Percentiles rank a stretch among this genome's conserved stretches.
These are phyloP conservation scores for Bauhinia variegata DNA, from an alignment of 306 rosid species.

Conservation along the genomic window DNA sequence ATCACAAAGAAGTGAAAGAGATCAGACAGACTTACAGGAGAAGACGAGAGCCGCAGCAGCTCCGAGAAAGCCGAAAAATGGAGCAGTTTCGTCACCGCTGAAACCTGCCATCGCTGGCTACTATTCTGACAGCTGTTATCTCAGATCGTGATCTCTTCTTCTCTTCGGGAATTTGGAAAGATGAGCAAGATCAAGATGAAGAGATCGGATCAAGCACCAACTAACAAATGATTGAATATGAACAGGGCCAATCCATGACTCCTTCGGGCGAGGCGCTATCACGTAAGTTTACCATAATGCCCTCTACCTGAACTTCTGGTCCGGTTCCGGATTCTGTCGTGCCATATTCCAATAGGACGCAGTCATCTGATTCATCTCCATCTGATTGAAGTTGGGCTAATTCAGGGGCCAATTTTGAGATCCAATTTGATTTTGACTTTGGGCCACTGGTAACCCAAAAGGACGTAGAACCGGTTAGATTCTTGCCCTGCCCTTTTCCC, in stretches of 20 bases:
- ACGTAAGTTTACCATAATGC: constrained; percentile 8
- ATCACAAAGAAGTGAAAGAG: not conserved
- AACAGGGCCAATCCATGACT: no score
- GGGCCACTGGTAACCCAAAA: no score
- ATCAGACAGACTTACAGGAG: constrained; percentile 48
- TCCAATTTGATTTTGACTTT: no score
- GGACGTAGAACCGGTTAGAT: no score
- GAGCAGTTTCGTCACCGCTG: constrained; percentile 71
- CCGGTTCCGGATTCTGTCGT: no score
- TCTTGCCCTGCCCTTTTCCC: no score
- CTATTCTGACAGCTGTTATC: not conserved
- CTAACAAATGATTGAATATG: no score
- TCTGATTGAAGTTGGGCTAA: no score
- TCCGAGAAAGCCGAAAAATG: constrained; percentile 67
- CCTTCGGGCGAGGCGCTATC: not conserved
- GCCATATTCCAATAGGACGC: no score
- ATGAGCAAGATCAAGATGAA: not conserved
- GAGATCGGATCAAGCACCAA: not conserved
- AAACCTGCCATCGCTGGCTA: constrained; percentile 36
- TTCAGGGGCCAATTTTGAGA: no score
- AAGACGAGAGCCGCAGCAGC: constrained; percentile 69
- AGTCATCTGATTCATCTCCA: no score
- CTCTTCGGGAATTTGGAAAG: not conserved
- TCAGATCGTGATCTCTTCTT: not conserved
- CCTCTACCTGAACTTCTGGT: not conserved